Evolutionary conservation across 2,329 filamentous ascomycete genomes (phyloP), one percentile per base, ranked within the genome.

Genomic region (Teratosphaeria gauchensis): DNA sequence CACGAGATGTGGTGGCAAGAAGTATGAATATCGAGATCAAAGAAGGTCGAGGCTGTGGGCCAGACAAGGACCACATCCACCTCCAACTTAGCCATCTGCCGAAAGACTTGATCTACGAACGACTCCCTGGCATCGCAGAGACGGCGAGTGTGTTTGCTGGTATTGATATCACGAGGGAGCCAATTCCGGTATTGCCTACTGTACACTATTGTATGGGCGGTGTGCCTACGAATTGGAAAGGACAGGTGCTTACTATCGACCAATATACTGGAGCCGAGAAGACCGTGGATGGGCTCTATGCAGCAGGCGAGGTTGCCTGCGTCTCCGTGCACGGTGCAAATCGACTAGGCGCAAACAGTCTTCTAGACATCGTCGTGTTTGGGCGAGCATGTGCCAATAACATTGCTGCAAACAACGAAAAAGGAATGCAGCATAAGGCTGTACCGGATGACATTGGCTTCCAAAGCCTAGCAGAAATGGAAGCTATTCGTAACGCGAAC

Each of bases 141-240:
- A 80, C 78, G 12, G 78, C 77, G 1, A 72, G 68, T 4, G 78
- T 80, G 33, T 80, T 80, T 63, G 75, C 77, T 1, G 77, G 77
- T 4, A 76, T 80, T 16, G 77, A 80, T 61, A 75, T 80, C 24
- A 78, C 76, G 14, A 74, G 71, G 63, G 69, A 80, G 60, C 76
- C 78, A 0, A 80, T 81, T 59, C 78, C 78, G 1, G 78, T 81
- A 1, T 62, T 75, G 4, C 78, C 78, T 0, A 81, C 78, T 1
- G 78, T 80, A 2, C 78, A 80, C 63, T 80, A 80, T 62, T 78
- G 76, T 61, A 80, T 80, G 78, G 77, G 77, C 21, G 77, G 77
- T 28, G 76, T 79, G 12, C 77, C 77, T 7, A 80, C 77, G 2
- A 79, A 80, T 55, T 79, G 74, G 61, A 76, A 76, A 51, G 77